phyloP scores from a whole-genome alignment of 2,329 filamentous ascomycete species.

The Calonectria pseudoreteaudii region DNA sequence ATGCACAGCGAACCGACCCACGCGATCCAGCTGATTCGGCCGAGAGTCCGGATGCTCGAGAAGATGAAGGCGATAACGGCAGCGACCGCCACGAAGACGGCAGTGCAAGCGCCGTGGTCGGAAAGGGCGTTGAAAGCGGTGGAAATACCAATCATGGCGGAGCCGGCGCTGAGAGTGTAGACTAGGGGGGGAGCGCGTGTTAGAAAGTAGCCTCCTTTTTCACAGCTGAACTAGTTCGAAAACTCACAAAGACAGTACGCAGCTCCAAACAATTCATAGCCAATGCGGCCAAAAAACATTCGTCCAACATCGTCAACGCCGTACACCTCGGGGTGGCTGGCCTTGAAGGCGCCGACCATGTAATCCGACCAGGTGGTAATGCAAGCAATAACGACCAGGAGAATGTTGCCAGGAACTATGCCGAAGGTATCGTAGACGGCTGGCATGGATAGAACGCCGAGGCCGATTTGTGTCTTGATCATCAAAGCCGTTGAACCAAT shows the following conservation, averaged over 20 bases:
- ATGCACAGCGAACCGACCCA: conserved; percentile 39
- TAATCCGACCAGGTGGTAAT: conserved; percentile 62
- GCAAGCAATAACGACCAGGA: conserved; percentile 51
- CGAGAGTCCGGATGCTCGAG: conserved; percentile 44
- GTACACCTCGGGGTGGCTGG: conserved; percentile 62
- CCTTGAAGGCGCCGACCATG: conserved; percentile 61
- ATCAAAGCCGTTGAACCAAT: conserved; percentile 54
- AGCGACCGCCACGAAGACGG: conserved; percentile 50
- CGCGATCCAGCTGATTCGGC: conserved; percentile 44
- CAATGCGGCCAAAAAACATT: conserved; percentile 58
- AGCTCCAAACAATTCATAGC: conserved; percentile 53
- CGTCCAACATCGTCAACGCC: conserved; percentile 63
- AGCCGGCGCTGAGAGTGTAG: conserved; percentile 27
- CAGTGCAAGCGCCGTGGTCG: conserved; percentile 49
- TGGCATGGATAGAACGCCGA: conserved; percentile 60
- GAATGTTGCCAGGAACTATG: conserved; percentile 59
- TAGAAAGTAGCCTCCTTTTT: background rate
- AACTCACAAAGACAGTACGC: conserved; percentile 44
- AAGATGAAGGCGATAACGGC: conserved; percentile 41
- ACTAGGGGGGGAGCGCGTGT: background rate
- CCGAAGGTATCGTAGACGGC: conserved; percentile 57
- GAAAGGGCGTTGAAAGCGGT: conserved; percentile 53
- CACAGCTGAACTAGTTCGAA: background rate
- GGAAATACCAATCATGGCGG: conserved; percentile 51
- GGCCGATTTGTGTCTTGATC: conserved; percentile 58